Evolutionary conservation across 148 eudicot species (phyloP), one percentile per base, ranked within the genome.

Genomic region (Selenicereus undatus): DNA sequence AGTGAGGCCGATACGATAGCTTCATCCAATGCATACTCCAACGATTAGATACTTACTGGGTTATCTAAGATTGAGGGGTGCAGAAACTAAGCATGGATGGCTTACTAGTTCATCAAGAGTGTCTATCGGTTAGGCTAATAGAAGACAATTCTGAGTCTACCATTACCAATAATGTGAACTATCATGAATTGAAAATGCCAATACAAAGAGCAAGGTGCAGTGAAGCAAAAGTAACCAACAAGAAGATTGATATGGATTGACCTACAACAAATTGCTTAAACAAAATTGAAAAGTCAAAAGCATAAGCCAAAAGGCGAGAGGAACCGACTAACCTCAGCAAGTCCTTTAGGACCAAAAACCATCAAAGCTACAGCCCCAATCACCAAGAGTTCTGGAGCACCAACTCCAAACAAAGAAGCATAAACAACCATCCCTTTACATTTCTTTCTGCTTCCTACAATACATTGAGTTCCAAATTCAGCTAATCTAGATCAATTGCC

Each of bases 311-410:
- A 20, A 71, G 14, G 4, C 32, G 21, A 77, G 48, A 60, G 35
- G 76, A 24, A 48, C 14, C 52, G 77, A 76, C 86, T 78, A 73
- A 93, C 99, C 91, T 96, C 99, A 83, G 99, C 99, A 83, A 96
- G 98, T 52, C 99, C 98, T 85, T 95, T 96, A 29, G 99, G 98
- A 16, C 98, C 98, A 82, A 96, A 96, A 81, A 92, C 99, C 88
- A 96, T 79, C 88, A 96, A 89, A 86, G 99, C 98, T 78, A 96
- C 99, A 76, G 91, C 97, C 26, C 98, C 99, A 89, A 96, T 93
- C 21, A 96, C 99, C 83, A 96, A 83, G 80, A 93, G 98, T 83
- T 96, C 99, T 64, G 98, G 99, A 80, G 99, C 99, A 84, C 98
- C 98, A 86, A 96, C 98, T 68, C 98, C 98, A 89, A 93, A 96